Percentiles rank a stretch among this genome's conserved stretches.
Conservation (phyloP, 768 basidiomycete genomes). For the Leucosporidium yakuticum region DNA sequence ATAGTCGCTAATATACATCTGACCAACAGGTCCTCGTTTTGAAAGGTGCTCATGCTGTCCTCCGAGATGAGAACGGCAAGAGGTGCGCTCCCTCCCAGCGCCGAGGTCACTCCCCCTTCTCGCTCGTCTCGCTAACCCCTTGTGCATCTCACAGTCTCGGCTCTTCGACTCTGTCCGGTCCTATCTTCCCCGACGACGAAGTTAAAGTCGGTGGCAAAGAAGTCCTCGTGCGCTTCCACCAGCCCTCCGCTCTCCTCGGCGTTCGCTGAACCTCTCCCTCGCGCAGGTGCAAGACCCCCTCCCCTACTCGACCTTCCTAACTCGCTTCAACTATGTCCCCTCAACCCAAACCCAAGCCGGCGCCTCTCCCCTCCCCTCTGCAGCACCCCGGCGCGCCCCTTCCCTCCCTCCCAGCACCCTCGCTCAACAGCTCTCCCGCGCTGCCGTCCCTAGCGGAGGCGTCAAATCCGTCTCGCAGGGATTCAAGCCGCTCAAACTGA, state of each 20-base stretch:
- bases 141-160: too few species aligned
- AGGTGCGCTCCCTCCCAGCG: slow-evolving; percentile 4
- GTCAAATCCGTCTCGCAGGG: too few species aligned
- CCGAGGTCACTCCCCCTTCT: neutral
- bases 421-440: too few species aligned
- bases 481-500: too few species aligned
- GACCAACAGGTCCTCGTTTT: slow-evolving; percentile 5
- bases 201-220: slow-evolving; percentile 3
- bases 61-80: slow-evolving; percentile 20
- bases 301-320: neutral
- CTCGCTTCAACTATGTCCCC: neutral
- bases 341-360: neutral
- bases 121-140: neutral
- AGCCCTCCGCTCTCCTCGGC: neutral
- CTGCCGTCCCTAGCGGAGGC: too few species aligned
- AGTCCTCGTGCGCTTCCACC: neutral
- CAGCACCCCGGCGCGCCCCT: too few species aligned
- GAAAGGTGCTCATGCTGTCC: neutral
- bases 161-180: too few species aligned
- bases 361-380: too few species aligned
- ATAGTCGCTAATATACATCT: too few species aligned
- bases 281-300: slow-evolving; percentile 13
- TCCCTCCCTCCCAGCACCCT: too few species aligned
- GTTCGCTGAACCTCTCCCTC: neutral
- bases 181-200: slow-evolving; percentile 7